These are phyloP conservation scores for Aquilaria yunnanensis DNA, from an alignment of 345 rosid genomes.

Conservation along the genomic window DNA sequence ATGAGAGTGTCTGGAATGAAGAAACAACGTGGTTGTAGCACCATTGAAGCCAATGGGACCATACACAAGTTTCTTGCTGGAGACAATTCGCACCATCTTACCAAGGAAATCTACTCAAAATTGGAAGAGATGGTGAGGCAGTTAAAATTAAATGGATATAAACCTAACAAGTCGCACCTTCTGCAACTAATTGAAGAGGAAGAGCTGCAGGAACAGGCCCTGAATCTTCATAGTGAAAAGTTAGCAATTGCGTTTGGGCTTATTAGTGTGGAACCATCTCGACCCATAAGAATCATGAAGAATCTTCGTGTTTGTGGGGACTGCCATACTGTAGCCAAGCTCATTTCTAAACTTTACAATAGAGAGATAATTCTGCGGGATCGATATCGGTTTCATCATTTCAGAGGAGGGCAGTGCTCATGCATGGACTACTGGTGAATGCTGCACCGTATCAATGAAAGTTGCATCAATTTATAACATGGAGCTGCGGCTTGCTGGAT, in stretches of 20 bases:
- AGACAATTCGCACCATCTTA: constrained; percentile 48
- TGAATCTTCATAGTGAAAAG: constrained; percentile 61
- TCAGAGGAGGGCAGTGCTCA: constrained; percentile 54
- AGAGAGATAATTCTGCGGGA: constrained; percentile 58
- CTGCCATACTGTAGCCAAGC: constrained; percentile 64
- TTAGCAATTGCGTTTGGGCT: constrained; percentile 67
- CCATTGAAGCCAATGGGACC: constrained; percentile 56
- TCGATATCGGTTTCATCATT: constrained; percentile 61
- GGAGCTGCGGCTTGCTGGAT: not conserved
- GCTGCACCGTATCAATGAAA: not conserved
- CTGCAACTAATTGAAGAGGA: constrained; percentile 65
- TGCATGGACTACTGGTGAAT: constrained; percentile 67
- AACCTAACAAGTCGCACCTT: constrained; percentile 50
- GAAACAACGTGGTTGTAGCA: constrained; percentile 76
- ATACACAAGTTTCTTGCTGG: constrained; percentile 62
- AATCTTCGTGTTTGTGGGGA: constrained; percentile 68
- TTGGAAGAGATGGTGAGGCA: constrained; percentile 42
- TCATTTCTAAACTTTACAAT: constrained; percentile 44
- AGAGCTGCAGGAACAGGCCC: constrained; percentile 53
- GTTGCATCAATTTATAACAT: not conserved
- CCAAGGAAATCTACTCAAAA: constrained; percentile 42
- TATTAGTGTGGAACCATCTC: constrained; percentile 35
- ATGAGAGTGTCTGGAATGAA: constrained; percentile 62
- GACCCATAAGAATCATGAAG: constrained; percentile 50
- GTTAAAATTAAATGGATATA: constrained; percentile 43